These are phyloP conservation scores for Fusarium zealandicum DNA, from an alignment of 2,329 filamentous ascomycete species.

Conservation along the genomic window DNA sequence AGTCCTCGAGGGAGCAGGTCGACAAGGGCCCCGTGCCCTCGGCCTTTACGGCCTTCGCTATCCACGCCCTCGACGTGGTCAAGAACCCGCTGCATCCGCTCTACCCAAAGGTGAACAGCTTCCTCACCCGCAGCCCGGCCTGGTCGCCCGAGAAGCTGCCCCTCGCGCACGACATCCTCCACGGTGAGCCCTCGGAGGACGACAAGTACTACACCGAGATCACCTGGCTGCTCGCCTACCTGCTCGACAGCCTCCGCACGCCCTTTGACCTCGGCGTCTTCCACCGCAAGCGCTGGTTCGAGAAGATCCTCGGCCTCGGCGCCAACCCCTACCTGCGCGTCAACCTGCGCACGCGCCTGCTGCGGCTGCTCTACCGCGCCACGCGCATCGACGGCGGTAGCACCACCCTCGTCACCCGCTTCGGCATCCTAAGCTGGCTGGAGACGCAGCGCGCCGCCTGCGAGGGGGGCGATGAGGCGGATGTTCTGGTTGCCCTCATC, in stretches of 20 bases:
- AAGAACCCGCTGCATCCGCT: conserved; percentile 80
- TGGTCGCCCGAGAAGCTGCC: conserved; percentile 81
- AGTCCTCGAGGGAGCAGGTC: conserved; percentile 69
- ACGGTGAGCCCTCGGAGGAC: conserved; percentile 73
- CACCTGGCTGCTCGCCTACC: conserved; percentile 75
- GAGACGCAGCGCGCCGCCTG: conserved; percentile 63
- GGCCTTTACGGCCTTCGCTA: conserved; percentile 77
- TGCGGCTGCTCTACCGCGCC: conserved; percentile 70
- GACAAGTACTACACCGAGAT: conserved; percentile 76
- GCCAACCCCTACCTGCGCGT: conserved; percentile 69
- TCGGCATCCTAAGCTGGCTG: conserved; percentile 78
- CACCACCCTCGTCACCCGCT: conserved; percentile 80
- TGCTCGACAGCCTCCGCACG: conserved; percentile 71
- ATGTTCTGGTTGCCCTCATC: conserved; percentile 62
- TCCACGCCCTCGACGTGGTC: conserved; percentile 72
- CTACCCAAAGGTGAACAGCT: conserved; percentile 86
- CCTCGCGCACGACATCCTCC: conserved; percentile 68
- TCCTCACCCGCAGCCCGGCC: conserved; percentile 76
- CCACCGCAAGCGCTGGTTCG: conserved; percentile 71
- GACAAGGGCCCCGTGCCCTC: conserved; percentile 70
- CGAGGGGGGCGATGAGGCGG: conserved; percentile 51
- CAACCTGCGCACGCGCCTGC: conserved; percentile 65
- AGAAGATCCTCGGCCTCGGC: conserved; percentile 75
- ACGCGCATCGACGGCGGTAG: conserved; percentile 74
- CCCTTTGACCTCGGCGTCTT: conserved; percentile 66